phyloP scores from a whole-genome alignment of 257 asterid genomes.

The Leonotis leonurus region DNA sequence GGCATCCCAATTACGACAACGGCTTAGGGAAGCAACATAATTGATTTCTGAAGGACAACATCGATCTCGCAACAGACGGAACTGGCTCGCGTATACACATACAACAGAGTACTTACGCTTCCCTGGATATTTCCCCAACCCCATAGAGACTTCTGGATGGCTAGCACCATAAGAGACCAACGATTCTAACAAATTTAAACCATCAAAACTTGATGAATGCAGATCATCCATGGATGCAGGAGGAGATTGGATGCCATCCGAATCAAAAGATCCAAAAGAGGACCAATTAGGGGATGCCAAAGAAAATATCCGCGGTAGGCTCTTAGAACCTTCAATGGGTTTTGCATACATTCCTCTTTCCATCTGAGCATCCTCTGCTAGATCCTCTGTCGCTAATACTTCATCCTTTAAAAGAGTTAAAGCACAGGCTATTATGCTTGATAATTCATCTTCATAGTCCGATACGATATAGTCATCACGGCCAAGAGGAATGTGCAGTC shows the following conservation, averaged over 20 bases:
- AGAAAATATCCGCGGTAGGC: conserved; percentile 43
- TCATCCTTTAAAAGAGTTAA: conserved; percentile 57
- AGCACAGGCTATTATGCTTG: conserved; percentile 95
- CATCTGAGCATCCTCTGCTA: conserved; percentile 30
- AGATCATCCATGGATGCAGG: conserved; percentile 40
- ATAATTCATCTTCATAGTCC: conserved; percentile 82
- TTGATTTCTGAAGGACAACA: conserved; percentile 77
- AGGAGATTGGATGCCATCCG: conserved; percentile 41
- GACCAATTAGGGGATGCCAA: conserved; percentile 55
- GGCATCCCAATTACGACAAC: conserved; percentile 87
- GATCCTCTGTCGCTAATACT: conserved; percentile 23
- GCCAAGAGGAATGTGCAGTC: conserved; percentile 78
- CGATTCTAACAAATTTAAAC: conserved; percentile 60
- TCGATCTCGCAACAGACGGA: conserved; percentile 58
- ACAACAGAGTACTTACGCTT: conserved; percentile 72
- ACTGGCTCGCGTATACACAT: conserved; percentile 57
- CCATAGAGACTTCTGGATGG: conserved; percentile 84
- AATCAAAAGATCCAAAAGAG: conserved; percentile 53
- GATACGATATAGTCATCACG: conserved; percentile 52
- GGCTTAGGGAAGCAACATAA: conserved; percentile 81
- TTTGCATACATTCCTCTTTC: conserved; percentile 33
- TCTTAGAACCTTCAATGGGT: conserved; percentile 36
- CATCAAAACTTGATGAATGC: conserved; percentile 57
- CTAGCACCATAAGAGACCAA: conserved; percentile 50
- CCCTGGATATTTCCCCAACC: conserved; percentile 56